Conservation (phyloP, 768 basidiomycete genomes). For the Phlebiopsis gigantea region DNA sequence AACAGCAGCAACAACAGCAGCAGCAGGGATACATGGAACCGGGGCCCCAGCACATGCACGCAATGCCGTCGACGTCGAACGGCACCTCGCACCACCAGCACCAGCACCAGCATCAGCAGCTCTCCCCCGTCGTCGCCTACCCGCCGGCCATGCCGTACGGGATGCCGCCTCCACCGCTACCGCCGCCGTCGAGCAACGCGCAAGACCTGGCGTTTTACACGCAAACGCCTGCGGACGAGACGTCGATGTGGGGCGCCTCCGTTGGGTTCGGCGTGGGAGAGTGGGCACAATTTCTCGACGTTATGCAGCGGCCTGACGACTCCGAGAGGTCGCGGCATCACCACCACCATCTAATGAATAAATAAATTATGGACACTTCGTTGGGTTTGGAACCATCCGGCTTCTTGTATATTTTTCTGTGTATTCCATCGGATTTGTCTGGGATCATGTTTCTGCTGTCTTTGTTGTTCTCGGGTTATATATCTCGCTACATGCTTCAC, state of each 20-base stretch:
- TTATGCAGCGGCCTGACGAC: conserved; percentile 43
- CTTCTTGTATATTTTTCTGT: no score
- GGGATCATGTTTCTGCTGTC: no score
- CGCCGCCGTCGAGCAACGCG: background rate
- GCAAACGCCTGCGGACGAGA: conserved; percentile 55
- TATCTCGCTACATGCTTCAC: no score
- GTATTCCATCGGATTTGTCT: no score
- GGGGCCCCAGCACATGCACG: conserved; percentile 6
- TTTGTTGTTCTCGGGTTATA: no score
- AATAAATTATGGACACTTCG: no score
- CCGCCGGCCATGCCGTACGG: background rate
- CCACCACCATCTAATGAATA: no score
- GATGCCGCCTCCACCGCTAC: conserved; percentile 9
- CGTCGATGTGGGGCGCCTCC: conserved; percentile 69
- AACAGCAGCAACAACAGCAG: conserved; percentile 5
- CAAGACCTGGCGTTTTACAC: conserved; percentile 18
- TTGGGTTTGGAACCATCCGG: no score
- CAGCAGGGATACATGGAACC: conserved; percentile 3
- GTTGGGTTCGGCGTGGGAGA: conserved; percentile 73
- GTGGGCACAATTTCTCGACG: conserved; percentile 65
- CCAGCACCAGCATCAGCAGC: background rate
- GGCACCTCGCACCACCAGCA: background rate
- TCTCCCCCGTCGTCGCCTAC: background rate
- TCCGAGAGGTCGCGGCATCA: no score
- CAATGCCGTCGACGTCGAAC: background rate